A percentile compares a stretch with the other conserved stretches of the same genome.
phyloP scores from a whole-genome alignment of 139 green algal species.

The Spirogloea muscicola region DNA sequence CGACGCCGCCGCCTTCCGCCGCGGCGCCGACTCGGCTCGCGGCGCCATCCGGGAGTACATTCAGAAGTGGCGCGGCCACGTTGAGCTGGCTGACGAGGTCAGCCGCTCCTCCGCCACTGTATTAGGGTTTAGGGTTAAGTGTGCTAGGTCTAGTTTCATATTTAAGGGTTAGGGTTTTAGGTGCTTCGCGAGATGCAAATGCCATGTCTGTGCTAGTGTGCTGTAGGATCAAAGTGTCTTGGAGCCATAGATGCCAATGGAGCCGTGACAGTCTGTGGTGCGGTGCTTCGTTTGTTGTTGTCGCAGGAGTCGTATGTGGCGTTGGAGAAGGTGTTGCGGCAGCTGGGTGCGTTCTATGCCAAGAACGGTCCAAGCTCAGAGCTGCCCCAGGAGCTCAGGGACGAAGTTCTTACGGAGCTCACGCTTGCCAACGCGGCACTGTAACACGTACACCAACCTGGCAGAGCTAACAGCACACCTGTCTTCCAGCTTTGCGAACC shows the following conservation, averaged over 20 bases:
- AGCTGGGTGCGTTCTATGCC: constrained; percentile 10
- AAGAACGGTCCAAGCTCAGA: constrained; percentile 24
- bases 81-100: constrained; percentile 5
- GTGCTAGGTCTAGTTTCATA: too few relatives aligned
- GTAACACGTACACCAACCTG: too few relatives aligned
- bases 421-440: not conserved
- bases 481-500: too few relatives aligned
- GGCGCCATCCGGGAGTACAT: constrained; percentile 28
- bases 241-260: not conserved
- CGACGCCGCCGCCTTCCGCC: constrained; percentile 1
- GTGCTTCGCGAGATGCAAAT: too few relatives aligned
- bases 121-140: too few relatives aligned
- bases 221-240: too few relatives aligned
- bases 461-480: too few relatives aligned
- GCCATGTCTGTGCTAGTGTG: too few relatives aligned
- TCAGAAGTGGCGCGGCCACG: constrained; percentile 10
- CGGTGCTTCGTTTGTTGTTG: not conserved
- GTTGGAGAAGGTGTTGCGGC: not conserved
- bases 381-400: constrained; percentile 8
- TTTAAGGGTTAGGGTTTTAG: not conserved
- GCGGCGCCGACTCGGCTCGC: constrained; percentile 17
- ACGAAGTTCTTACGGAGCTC: not conserved
- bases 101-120: too few relatives aligned
- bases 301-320: constrained; percentile 18
- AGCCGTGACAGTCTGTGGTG: too few relatives aligned